These are phyloP conservation scores for Ascocoryne sarcoides DNA, from an alignment of 2,329 filamentous ascomycete genomes.

Conservation along the genomic window DNA sequence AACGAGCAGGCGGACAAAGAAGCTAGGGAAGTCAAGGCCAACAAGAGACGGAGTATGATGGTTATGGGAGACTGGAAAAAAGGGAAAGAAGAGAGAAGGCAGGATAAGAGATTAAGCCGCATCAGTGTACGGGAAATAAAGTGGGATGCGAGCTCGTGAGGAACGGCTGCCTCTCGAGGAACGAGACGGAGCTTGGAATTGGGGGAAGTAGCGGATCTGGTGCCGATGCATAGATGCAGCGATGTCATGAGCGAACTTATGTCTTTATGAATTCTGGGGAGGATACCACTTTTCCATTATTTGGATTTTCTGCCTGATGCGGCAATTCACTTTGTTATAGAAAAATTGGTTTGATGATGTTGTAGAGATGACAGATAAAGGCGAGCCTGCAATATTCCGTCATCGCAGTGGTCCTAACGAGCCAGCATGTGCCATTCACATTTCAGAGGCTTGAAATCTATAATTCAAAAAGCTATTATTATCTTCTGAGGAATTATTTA, in stretches of 20 bases:
- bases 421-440: too few relatives aligned
- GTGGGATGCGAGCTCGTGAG: constrained; percentile 8
- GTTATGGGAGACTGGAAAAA: constrained; percentile 10
- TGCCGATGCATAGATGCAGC: not conserved
- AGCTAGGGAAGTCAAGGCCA: constrained; percentile 10
- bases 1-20: constrained; percentile 4
- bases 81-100: constrained; percentile 6
- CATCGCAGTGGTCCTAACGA: too few relatives aligned
- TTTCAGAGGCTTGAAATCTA: too few relatives aligned
- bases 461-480: too few relatives aligned
- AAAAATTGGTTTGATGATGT: not conserved
- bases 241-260: constrained; percentile 3
- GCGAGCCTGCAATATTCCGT: not conserved
- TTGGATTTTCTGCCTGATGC: not conserved
- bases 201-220: not conserved
- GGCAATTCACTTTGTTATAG: not conserved
- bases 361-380: not conserved
- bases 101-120: constrained; percentile 4
- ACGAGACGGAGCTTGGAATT: not conserved
- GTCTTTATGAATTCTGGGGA: constrained; percentile 3
- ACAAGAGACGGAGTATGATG: constrained; percentile 19
- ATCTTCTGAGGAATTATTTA: too few relatives aligned
- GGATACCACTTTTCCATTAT: not conserved
- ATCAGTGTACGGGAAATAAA: constrained; percentile 15
- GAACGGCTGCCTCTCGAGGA: constrained; percentile 1